phyloP scores from a whole-genome alignment of 1,139 yeast genomes.

The Geotrichum aggregatum region DNA sequence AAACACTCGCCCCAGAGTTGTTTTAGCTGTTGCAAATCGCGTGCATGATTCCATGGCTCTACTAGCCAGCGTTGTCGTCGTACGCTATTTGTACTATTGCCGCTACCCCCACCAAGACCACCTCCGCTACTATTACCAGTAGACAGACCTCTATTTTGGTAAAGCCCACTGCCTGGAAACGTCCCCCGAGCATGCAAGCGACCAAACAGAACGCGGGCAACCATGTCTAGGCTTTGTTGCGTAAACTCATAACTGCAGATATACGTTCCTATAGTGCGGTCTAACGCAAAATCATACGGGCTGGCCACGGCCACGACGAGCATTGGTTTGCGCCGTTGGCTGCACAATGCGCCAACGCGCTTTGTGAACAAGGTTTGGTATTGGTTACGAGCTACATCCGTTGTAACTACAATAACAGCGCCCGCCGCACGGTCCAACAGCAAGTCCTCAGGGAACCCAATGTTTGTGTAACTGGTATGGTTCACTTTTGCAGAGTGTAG shows the following conservation, averaged over 20 bases:
- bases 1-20: conserved; percentile 41
- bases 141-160: no score
- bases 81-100: background rate
- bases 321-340: conserved; percentile 52
- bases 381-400: conserved; percentile 62
- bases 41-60: conserved; percentile 51
- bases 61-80: conserved; percentile 52
- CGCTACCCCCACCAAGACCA: conserved; percentile 28
- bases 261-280: conserved; percentile 53
- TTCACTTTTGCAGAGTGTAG: conserved; percentile 46
- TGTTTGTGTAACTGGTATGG: conserved; percentile 62
- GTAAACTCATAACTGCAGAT: conserved; percentile 63
- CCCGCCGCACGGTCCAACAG: conserved; percentile 48
- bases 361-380: conserved; percentile 64
- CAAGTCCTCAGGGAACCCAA: conserved; percentile 58
- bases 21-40: conserved; percentile 52
- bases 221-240: conserved; percentile 47
- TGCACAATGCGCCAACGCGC: conserved; percentile 54
- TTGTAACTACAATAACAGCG: conserved; percentile 55
- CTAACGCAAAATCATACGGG: conserved; percentile 59
- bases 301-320: conserved; percentile 60
- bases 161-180: conserved; percentile 48
- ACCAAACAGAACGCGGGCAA: conserved; percentile 56
- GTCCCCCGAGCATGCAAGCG: conserved; percentile 50
- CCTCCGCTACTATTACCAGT: no score